Evolutionary conservation across 2,329 filamentous ascomycete genomes (phyloP).

Genomic region (Aureobasidium sp.): DNA sequence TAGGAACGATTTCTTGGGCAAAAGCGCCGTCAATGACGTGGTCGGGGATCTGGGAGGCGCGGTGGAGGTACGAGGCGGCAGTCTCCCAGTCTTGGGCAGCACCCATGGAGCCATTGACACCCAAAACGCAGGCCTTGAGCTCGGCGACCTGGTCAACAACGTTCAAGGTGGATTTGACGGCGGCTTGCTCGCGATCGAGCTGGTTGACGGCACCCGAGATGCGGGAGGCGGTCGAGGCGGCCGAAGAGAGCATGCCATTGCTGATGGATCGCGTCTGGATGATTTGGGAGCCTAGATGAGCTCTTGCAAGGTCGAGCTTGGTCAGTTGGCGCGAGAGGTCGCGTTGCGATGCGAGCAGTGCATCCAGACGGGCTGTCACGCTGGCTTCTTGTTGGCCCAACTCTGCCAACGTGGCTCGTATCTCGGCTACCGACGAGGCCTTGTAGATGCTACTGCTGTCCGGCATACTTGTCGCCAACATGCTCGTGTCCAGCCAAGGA

Average conservation of each 20-base stretch:
- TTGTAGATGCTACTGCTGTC: conserved; percentile 46
- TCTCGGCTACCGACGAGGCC: conserved; percentile 68
- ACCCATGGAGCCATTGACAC: conserved; percentile 92
- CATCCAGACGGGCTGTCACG: conserved; percentile 67
- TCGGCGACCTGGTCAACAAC: conserved; percentile 96
- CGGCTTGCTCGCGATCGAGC: conserved; percentile 83
- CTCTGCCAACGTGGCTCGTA: conserved; percentile 67
- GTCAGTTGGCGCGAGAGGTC: conserved; percentile 81
- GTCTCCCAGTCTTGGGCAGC: conserved; percentile 98
- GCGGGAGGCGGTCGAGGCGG: conserved; percentile 75
- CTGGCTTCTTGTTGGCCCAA: conserved; percentile 69
- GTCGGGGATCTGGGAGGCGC: conserved; percentile 73
- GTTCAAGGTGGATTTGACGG: conserved; percentile 81
- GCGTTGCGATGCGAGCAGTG: conserved; percentile 72
- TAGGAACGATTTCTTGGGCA: conserved; percentile 87
- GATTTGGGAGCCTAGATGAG: conserved; percentile 79
- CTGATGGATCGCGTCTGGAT: conserved; percentile 76
- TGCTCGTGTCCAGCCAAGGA: not conserved
- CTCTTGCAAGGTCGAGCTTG: conserved; percentile 81
- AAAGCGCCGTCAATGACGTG: conserved; percentile 78
- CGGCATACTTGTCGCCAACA: not conserved
- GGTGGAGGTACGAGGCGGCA: conserved; percentile 79
- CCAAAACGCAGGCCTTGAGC: conserved; percentile 91
- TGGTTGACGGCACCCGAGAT: conserved; percentile 81
- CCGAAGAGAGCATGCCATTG: conserved; percentile 83